Percentiles rank a stretch among this genome's conserved stretches.
Conservation (phyloP, 495 filamentous ascomycete genomes). For the Collariella sp. region DNA sequence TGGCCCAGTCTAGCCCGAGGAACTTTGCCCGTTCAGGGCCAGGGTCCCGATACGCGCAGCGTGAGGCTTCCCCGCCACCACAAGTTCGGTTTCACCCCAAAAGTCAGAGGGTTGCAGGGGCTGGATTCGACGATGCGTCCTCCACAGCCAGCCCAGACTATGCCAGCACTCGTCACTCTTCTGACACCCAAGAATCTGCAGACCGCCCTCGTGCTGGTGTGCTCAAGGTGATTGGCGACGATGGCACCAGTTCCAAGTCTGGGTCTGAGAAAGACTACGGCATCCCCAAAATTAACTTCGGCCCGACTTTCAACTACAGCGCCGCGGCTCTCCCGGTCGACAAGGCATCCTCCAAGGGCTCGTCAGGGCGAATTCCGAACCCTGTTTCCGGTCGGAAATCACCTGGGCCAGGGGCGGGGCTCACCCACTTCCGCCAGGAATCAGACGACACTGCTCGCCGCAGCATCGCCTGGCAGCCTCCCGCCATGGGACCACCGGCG, state of each 20-base stretch:
- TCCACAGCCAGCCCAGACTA: constrained; percentile 50
- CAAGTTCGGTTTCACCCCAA: constrained; percentile 22
- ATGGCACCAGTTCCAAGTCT: constrained; percentile 24
- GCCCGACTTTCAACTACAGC: constrained; percentile 66
- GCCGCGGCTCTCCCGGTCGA: constrained; percentile 14
- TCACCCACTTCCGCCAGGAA: constrained; percentile 33
- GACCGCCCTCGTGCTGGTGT: constrained; percentile 74
- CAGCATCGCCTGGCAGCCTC: constrained; percentile 70
- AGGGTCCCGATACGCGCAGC: constrained; percentile 29
- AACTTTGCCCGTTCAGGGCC: background rate
- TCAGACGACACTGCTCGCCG: constrained; percentile 46
- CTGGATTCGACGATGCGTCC: constrained; percentile 41
- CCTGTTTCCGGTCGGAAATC: constrained; percentile 36
- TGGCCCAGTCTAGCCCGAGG: constrained; percentile 16
- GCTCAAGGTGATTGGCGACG: constrained; percentile 67
- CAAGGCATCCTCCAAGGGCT: constrained; percentile 16
- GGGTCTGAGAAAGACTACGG: constrained; percentile 32
- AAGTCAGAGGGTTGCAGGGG: constrained; percentile 30
- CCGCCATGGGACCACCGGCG: constrained; percentile 35
- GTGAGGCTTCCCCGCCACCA: constrained; percentile 17
- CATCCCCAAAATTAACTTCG: constrained; percentile 79
- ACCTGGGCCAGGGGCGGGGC: constrained; percentile 29
- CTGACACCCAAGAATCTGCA: constrained; percentile 51
- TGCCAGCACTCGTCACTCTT: constrained; percentile 60
- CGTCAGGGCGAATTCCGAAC: constrained; percentile 22